Percentiles rank a stretch among this genome's conserved stretches.
phyloP scores from a whole-genome alignment of 805 yeast species.

The Danielia oregonensis region DNA sequence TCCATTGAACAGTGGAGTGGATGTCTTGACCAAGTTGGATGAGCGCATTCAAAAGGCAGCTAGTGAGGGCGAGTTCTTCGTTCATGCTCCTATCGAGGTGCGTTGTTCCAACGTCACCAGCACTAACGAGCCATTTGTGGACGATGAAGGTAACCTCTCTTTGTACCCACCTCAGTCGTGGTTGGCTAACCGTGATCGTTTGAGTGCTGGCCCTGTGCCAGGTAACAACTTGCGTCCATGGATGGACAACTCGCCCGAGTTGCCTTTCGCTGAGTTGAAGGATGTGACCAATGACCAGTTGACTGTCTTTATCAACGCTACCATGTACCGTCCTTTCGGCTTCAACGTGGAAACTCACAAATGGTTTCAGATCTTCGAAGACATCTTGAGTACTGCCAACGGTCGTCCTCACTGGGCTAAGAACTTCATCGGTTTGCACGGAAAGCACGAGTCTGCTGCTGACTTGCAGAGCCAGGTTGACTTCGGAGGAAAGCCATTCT shows the following conservation, averaged over 20 bases:
- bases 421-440: constrained; percentile 67
- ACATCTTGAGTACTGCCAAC: constrained; percentile 66
- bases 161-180: constrained; percentile 46
- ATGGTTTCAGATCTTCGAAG: constrained; percentile 86
- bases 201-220: constrained; percentile 71
- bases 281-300: constrained; percentile 67
- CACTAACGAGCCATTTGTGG: constrained; percentile 32
- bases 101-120: constrained; percentile 85
- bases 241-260: constrained; percentile 71
- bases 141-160: constrained; percentile 33
- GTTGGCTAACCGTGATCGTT: constrained; percentile 45
- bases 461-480: constrained; percentile 39
- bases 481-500: constrained; percentile 46
- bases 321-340: constrained; percentile 93
- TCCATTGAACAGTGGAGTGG: constrained; percentile 76
- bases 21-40: constrained; percentile 60
- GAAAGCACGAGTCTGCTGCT: constrained; percentile 29
- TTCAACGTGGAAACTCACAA: constrained; percentile 65
- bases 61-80: constrained; percentile 59
- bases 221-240: constrained; percentile 83
- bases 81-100: constrained; percentile 94
- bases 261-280: constrained; percentile 37
- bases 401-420: constrained; percentile 99
- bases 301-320: constrained; percentile 85
- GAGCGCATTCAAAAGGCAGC: constrained; percentile 62